Conservation (phyloP, 2,329 filamentous ascomycete genomes). For the Pseudohalonectria lignicola region DNA sequence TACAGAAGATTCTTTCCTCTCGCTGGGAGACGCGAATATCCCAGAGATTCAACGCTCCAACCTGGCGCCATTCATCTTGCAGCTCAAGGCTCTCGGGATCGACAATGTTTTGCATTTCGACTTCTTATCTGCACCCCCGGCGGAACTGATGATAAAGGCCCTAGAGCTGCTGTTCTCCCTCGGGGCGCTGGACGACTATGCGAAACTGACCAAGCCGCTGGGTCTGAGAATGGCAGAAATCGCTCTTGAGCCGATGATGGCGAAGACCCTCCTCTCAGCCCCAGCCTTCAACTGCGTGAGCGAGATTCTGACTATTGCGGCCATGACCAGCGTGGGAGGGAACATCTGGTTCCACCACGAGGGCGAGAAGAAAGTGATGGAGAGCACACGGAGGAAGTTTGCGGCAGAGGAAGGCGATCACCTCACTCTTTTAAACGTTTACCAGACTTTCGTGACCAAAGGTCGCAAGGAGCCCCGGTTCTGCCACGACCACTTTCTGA, state of each 20-base stretch:
- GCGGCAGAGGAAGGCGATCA: slow-evolving; percentile 92
- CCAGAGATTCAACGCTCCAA: slow-evolving; percentile 92
- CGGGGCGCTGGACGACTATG: slow-evolving; percentile 79
- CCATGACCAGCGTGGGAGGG: slow-evolving; percentile 83
- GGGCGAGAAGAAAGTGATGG: slow-evolving; percentile 63
- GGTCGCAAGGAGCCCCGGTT: slow-evolving; percentile 77
- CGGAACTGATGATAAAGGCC: slow-evolving; percentile 73
- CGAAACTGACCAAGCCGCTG: slow-evolving; percentile 81
- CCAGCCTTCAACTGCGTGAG: slow-evolving; percentile 65
- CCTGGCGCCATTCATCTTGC: slow-evolving; percentile 75
- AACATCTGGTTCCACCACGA: slow-evolving; percentile 75
- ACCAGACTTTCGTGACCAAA: slow-evolving; percentile 73
- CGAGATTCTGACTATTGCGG: slow-evolving; percentile 84
- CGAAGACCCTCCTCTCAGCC: slow-evolving; percentile 71
- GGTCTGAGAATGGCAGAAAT: slow-evolving; percentile 88
- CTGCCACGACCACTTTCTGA: slow-evolving; percentile 77
- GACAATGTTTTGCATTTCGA: slow-evolving; percentile 89
- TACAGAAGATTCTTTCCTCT: slow-evolving; percentile 60
- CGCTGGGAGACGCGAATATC: slow-evolving; percentile 59
- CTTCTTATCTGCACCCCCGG: slow-evolving; percentile 76
- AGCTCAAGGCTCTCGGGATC: slow-evolving; percentile 89
- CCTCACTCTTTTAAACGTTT: slow-evolving; percentile 86
- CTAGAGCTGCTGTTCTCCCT: slow-evolving; percentile 81
- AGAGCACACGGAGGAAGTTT: slow-evolving; percentile 68
- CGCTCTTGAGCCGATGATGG: slow-evolving; percentile 91